Evolutionary conservation across 2,329 filamentous ascomycete genomes (phyloP), one percentile per base, ranked within the genome.

Genomic region (Phymatotrichopsis omnivora): DNA sequence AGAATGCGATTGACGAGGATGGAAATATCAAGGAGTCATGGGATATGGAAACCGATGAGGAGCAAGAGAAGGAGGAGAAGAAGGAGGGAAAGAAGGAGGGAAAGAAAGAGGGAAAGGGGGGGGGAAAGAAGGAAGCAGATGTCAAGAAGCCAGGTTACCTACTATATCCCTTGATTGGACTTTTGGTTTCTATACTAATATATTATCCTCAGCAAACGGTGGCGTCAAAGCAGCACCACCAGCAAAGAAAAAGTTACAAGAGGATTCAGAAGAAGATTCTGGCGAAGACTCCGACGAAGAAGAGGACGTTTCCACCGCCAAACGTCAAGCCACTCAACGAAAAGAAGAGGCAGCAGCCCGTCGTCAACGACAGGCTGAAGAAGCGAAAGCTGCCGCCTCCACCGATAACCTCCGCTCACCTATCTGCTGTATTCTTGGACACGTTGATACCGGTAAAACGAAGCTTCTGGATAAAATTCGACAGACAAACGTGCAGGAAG

Each of bases 391-490:
- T 33, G 87, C 89, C 37, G 77, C 86, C 51, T 96, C 89, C 17
- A 86, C 84, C 66, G 87, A 98, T 63, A 81, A 98, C 66, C 76
- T 98, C 45, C 85, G 91, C 47, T 96, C 91, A 30, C 91, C 91
- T 42, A 98, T 98, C 67, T 96, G 91, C 74, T 96, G 89, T 81
- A 98, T 98, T 75, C 78, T 98, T 55, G 91, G 91, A 60, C 91
- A 98, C 76, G 91, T 98, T 76, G 91, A 98, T 79, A 98, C 93
- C 34, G 91, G 91, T 65, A 98, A 98, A 72, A 98, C 91, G n/a
- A 98, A 96, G 70, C 72, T 98, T 53, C 75, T 98, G 47, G 91
- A 98, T 72, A 98, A 98, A 71, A 85, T 98, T 61, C 83, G 91
- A 61, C 86, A 95, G 66, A 96, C 91, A 47, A 96, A 98, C 62